Evolutionary conservation across 768 basidiomycete species (phyloP).

Genomic region (Lactarius evosmus): DNA sequence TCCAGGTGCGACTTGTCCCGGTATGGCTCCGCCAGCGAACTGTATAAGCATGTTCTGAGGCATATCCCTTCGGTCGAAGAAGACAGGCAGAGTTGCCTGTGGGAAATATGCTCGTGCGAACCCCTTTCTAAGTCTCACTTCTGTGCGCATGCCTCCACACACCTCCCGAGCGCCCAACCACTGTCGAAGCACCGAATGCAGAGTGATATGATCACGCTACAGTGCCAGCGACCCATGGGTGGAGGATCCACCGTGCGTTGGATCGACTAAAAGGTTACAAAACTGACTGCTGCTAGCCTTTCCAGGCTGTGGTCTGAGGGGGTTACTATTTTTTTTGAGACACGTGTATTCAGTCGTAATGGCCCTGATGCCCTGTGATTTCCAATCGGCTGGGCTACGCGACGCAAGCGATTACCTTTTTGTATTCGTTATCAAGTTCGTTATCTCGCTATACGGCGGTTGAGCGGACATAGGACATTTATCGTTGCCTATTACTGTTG

Average conservation of each 20-base stretch:
- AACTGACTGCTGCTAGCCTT: neutral
- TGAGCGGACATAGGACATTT: neutral
- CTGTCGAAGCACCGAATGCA: slow-evolving; percentile 62
- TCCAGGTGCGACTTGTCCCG: slow-evolving; percentile 49
- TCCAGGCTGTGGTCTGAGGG: slow-evolving; percentile 24
- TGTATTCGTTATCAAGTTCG: neutral
- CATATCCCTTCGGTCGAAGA: slow-evolving; percentile 44
- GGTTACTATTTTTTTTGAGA: slow-evolving; percentile 17
- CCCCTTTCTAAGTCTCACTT: slow-evolving; percentile 49
- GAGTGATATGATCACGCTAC: slow-evolving; percentile 67
- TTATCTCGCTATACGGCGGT: neutral
- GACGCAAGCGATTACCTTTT: neutral
- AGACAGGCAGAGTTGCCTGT: slow-evolving; percentile 55
- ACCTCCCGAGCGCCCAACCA: slow-evolving; percentile 60
- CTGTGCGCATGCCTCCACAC: slow-evolving; percentile 71
- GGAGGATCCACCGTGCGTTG: slow-evolving; percentile 50
- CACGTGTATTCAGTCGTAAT: slow-evolving; percentile 26
- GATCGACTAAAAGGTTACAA: neutral
- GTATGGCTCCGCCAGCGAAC: slow-evolving; percentile 52
- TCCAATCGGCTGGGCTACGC: neutral
- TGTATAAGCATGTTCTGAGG: slow-evolving; percentile 70
- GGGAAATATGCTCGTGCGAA: slow-evolving; percentile 62
- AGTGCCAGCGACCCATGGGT: slow-evolving; percentile 35
- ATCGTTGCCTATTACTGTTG: neutral
- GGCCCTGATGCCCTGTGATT: slow-evolving; percentile 28